Evolutionary conservation across 2,329 filamentous ascomycete species (phyloP), one percentile per base, ranked within the genome.

Genomic region (Fusarium cyanostomum): DNA sequence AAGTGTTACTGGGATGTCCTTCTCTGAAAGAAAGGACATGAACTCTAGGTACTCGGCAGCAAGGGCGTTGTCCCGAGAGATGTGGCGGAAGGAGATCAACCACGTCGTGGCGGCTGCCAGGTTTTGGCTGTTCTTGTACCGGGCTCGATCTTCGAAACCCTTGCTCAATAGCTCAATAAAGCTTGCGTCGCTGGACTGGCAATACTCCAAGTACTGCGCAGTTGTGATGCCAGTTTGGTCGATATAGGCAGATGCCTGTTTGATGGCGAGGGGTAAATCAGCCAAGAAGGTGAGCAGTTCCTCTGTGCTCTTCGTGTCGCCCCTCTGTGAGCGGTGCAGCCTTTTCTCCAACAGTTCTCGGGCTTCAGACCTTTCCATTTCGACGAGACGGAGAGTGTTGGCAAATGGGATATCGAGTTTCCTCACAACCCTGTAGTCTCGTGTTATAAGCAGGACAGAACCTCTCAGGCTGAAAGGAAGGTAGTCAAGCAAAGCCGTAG

Each of bases 191-290:
- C 64, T 71, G 1, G 61, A 59, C 24, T 53, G 41, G 33, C 58
- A 77, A 24, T 66, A 54, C 0, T 59, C n/a, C 2, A 77, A 58
- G 46, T 77, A 77, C 18, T 54, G 37, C 0, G 55, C 18, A 3
- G 62, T 62, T 5, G 71, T 54, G 5, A 70, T 69, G 5, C 45
- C 16, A 3, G 39, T 75, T 24, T 64, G 61, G 44, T 69, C 70
- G 50, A 80, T 74, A 51, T 71, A 80, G 10, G 72, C 68, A 3
- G 73, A 71, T 26, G 75, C 75, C 49, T 77, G 74, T 43, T 50
- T 66, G 37, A 79, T 73, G 7, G 75, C 76, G 2, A 79, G 66
- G 2, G 75, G 75, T 9, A 78, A 57, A 41, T 72, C 35, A 7
- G 57, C 58, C 1, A 78, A 68, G 13, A 71, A 64, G 6, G 72